Percentiles rank a stretch among this genome's conserved stretches.
Evolutionary conservation across 768 basidiomycete species (phyloP).

Genomic region (Pisolithus marmoratus): DNA sequence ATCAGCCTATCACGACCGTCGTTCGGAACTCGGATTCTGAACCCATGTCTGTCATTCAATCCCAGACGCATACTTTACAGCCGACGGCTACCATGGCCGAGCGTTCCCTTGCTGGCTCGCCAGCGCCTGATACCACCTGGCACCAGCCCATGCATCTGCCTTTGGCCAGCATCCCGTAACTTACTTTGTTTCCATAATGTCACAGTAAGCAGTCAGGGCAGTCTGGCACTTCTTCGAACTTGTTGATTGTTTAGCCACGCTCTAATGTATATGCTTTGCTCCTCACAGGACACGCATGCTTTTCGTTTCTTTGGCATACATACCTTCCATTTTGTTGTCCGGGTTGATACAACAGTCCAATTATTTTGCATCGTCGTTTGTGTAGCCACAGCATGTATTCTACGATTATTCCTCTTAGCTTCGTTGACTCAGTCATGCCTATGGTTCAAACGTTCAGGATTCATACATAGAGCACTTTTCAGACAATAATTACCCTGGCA

Average conservation of each 20-base stretch:
- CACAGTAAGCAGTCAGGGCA: background rate
- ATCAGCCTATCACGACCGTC: conserved; percentile 48
- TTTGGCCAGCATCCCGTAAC: conserved; percentile 18
- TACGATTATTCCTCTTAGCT: background rate
- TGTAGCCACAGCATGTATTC: background rate
- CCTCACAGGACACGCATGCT: background rate
- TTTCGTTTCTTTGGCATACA: background rate
- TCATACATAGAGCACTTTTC: no score
- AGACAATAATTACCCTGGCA: no score
- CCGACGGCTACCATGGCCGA: conserved; percentile 41
- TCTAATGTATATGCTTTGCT: background rate
- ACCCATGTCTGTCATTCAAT: conserved; percentile 24
- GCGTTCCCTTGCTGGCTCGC: conserved; percentile 38
- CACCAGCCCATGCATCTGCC: conserved; percentile 45
- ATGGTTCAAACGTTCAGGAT: no score
- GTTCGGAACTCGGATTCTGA: conserved; percentile 27
- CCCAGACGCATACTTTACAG: conserved; percentile 34
- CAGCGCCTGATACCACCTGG: conserved; percentile 23
- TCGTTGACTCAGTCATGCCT: no score
- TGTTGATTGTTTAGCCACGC: background rate
- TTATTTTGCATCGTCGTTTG: background rate
- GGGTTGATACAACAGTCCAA: no score
- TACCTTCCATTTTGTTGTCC: background rate
- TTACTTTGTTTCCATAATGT: conserved; percentile 10
- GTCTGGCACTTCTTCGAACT: background rate